A percentile compares a stretch with the other conserved stretches of the same genome.
Evolutionary conservation across 2,329 filamentous ascomycete genomes (phyloP).

Genomic region (Fusarium incarnatum): DNA sequence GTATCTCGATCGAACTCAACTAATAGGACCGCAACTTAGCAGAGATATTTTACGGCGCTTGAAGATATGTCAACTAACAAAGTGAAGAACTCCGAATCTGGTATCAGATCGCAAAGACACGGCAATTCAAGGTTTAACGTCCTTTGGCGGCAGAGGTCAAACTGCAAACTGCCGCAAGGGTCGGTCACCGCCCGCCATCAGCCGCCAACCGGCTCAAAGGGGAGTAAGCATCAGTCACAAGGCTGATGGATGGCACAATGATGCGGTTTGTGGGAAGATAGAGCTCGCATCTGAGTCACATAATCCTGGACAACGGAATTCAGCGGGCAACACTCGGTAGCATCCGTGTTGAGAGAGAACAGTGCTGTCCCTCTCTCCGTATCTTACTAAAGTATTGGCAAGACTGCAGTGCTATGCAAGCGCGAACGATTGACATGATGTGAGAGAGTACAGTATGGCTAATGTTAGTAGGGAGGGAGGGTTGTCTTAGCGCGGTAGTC

Average conservation of each 20-base stretch:
- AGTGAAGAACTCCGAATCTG: neutral
- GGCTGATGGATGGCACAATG: constrained; percentile 12
- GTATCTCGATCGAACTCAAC: neutral
- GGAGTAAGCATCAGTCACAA: constrained; percentile 16
- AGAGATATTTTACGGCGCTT: neutral
- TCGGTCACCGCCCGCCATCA: constrained; percentile 27
- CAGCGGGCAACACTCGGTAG: neutral
- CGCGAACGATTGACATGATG: neutral
- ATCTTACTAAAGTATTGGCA: neutral
- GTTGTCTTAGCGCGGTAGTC: constrained; percentile 20
- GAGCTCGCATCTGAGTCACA: neutral
- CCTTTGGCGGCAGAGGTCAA: constrained; percentile 17
- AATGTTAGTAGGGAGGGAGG: neutral
- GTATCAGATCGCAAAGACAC: constrained; percentile 1
- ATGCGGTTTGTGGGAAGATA: constrained; percentile 4
- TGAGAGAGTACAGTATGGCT: neutral
- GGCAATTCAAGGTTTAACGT: constrained; percentile 37
- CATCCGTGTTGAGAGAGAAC: neutral
- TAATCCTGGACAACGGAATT: neutral
- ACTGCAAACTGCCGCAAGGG: constrained; percentile 17
- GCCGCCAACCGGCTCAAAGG: constrained; percentile 17
- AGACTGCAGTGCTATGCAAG: neutral
- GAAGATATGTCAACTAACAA: neutral
- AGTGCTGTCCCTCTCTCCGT: neutral
- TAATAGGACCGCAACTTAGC: neutral